Evolutionary conservation across 2,329 filamentous ascomycete species (phyloP), one percentile per base, ranked within the genome.

Genomic region (Diaporthe sp.): DNA sequence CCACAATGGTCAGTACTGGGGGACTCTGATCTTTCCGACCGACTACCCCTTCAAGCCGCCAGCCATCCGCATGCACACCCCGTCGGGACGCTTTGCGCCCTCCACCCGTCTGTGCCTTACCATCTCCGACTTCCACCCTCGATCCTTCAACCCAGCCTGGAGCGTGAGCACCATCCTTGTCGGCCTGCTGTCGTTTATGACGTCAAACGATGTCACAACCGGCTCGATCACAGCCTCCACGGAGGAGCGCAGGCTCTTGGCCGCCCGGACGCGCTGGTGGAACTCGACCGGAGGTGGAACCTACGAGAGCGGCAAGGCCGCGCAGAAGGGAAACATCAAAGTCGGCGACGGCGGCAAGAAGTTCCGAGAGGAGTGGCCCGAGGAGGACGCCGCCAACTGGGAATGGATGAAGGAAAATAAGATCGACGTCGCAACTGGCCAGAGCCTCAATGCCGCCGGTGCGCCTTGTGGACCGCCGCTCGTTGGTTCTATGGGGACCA

Each of bases 1-100:
- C 83, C 92, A 97, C 80, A 92, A 93, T 81, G 97, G 97, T 60
- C 97, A 99, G 84, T 99, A 98, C 87, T 99, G 97, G 97, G 97
- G 97, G 64, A 98, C 96, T 2, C 89, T 99, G 68, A 92, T 97
- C 78, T 99, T 99, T 84, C 97, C 97, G 22, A 91, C 96, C 12
- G 96, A 98, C 87, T 99, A 99, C 83, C 97, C 97, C 35, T 99
- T 98, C 84, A 96, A 96, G 17, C 97, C 97, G 42, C 97, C 97
- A 6, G 95, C 97, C 2, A 99, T 99, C 84, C 95, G 96, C 82
- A 99, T 99, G 97, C 97, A 98, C 87, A 99, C 97, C 0, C 97
- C 97, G 2, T 96, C 93, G 17, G 97, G 97, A 75, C 94, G 97
- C 81, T 99, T 99, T 86, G 95, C 98, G 83, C 95, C 96, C 2